These are phyloP conservation scores for Lotmaria passim DNA, from an alignment of 208 protist genomes.

Conservation along the genomic window DNA sequence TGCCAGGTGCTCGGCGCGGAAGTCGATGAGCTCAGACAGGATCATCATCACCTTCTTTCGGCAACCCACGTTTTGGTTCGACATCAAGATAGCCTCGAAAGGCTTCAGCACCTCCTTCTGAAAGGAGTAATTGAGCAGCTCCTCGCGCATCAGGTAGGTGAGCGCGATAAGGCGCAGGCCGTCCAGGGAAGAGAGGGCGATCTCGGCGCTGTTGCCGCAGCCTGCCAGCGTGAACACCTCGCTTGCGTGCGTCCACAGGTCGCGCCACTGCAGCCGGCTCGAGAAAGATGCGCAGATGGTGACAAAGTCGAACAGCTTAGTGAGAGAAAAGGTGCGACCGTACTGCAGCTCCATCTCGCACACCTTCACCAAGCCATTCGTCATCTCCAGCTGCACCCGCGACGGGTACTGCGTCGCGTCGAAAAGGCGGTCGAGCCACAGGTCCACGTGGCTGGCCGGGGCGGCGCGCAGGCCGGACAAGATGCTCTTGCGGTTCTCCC, in stretches of 20 bases:
- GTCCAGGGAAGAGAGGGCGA: conserved; percentile 73
- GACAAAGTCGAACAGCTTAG: conserved; percentile 87
- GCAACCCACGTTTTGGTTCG: conserved; percentile 61
- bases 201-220: conserved; percentile 38
- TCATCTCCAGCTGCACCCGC: conserved; percentile 75
- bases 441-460: conserved; percentile 54
- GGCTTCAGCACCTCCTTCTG: conserved; percentile 86
- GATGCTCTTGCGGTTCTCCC: conserved; percentile 49
- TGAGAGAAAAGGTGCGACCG: conserved; percentile 80
- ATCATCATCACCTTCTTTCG: conserved; percentile 71
- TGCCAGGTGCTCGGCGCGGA: conserved; percentile 69
- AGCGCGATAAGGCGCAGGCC: conserved; percentile 74
- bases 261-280: conserved; percentile 83
- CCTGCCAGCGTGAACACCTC: conserved; percentile 77
- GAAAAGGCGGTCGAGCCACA: conserved; percentile 85
- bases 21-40: conserved; percentile 78
- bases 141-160: conserved; percentile 77
- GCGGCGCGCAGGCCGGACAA: conserved; percentile 48
- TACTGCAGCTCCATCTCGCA: conserved; percentile 74
- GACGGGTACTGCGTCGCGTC: conserved; percentile 76
- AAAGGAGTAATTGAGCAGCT: conserved; percentile 84
- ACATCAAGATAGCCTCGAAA: conserved; percentile 79
- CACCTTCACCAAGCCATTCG: conserved; percentile 68
- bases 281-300: conserved; percentile 74
- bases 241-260: conserved; percentile 76